Base-by-base conservation (phyloP, 176 grass and related monocot species). In the Alloteropsis semialata region DNA sequence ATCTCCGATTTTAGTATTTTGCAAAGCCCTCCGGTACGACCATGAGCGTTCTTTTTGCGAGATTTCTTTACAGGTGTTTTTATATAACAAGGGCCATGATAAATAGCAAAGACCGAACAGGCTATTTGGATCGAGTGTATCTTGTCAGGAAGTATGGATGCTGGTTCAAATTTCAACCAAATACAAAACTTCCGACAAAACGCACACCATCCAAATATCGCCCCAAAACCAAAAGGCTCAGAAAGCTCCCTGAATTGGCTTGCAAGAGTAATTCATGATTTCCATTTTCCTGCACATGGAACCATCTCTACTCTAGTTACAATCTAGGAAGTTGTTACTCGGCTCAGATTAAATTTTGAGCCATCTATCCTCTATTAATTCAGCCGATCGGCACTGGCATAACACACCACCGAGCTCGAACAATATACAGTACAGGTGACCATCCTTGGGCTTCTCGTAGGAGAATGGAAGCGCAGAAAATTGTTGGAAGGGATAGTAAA, bases 291-390 rank as follows among this genome's bases (percentile, higher is more conserved):
- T 66, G 56, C 68, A 74, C 76, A 55, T 48, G 44, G 21, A 51
- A 63, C 45, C 19, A 79, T 56, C 27, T 29, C 71, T 63, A 16
- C 10, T 11, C 27, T 19, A 84, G 32, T 68, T 81, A 85, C 54
- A 89, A 37, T 64, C 3, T 63, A 18, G 18, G 18, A 27, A 55
- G 36, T 27, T 65, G 54, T 12, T 3, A 6, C 15, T 29, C 27
- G 56, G 28, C 66, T 84, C 74, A 65, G 13, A 36, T 81, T 69
- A 53, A 75, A 34, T 18, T 27, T 62, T 19, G 76, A 75, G 51
- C 69, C 66, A 59, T 7, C 34, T 78, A 65, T 56, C 28, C 61
- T 80, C 80, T 69, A 65, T 13, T 38, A 28, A 46, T 33, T 74
- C 39, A 39, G 10, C 8, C n/a, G 39, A 28, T 74, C 15, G 49